These are phyloP conservation scores for Xylariaceae sp. DNA, from an alignment of 2,329 filamentous ascomycete species.

Conservation along the genomic window DNA sequence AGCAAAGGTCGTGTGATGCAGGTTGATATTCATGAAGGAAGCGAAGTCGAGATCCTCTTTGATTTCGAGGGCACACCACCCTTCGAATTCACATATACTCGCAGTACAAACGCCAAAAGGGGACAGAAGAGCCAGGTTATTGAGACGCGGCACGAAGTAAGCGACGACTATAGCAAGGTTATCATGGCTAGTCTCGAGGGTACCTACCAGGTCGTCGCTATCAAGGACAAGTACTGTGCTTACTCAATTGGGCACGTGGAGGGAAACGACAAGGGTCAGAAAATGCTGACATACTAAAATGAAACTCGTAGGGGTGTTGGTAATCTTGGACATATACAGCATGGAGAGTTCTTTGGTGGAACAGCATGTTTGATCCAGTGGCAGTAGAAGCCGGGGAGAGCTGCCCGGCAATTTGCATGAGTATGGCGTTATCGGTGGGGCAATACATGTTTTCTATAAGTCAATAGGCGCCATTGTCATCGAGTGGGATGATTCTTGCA, in stretches of 20 bases:
- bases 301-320: background rate
- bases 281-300: constrained; percentile 44
- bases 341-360: constrained; percentile 7
- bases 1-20: constrained; percentile 81
- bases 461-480: constrained; percentile 10
- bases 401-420: constrained; percentile 31
- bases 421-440: constrained; percentile 32
- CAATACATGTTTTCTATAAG: constrained; percentile 20
- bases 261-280: constrained; percentile 54
- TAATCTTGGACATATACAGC: constrained; percentile 23
- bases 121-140: constrained; percentile 80
- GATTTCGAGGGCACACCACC: constrained; percentile 95
- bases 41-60: constrained; percentile 90
- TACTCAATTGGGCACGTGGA: constrained; percentile 75
- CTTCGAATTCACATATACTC: constrained; percentile 97
- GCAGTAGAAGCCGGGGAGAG: constrained; percentile 8
- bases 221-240: constrained; percentile 91
- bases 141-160: constrained; percentile 89
- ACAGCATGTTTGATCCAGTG: constrained; percentile 22
- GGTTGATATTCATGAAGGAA: constrained; percentile 96
- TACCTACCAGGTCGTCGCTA: constrained; percentile 95
- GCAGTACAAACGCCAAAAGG: constrained; percentile 83
- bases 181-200: constrained; percentile 91
- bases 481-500: background rate
- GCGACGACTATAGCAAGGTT: constrained; percentile 79